Evolutionary conservation across 257 asterid species (phyloP), one percentile per base, ranked within the genome.

Genomic region (Linaria vulgaris): DNA sequence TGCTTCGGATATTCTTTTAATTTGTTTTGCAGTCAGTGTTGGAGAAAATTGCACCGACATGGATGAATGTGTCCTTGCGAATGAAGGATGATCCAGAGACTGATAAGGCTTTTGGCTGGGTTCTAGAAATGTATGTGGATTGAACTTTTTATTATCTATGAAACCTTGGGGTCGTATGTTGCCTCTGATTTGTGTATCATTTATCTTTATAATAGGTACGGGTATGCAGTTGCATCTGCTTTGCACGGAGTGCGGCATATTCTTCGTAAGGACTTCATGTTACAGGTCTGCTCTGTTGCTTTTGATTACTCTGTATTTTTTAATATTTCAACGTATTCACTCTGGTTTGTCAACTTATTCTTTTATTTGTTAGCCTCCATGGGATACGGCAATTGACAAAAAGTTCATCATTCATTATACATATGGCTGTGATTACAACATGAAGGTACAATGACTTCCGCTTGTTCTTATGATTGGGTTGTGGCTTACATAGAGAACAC

Each of bases 21-120:
- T 57, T 16, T 22, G 27, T 68, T 65, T 46, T 75, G 75, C 92
- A 90, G 99, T 73, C 83, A 2, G 65, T 68, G 61, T 69, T 94
- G 84, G 95, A 87, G 82, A 85, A 84, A 82, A 87, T 94, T 64
- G 96, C 96, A 59, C 99, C 99, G 30, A 94, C 97, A 41, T 94
- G 99, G 99, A 84, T 94, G 99, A 90, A 94, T 70, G 84, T 94
- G 53, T 94, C 99, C 69, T 73, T 94, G 85, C 79, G 85, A 63
- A 94, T 94, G 99, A 94, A 94, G 81, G 96, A 90, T 79, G 99
- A 94, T 65, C 83, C 87, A 15, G 99, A 94, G 77, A 84, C 99
- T 24, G 99, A 94, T 74, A 82, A 85, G 71, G 92, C 85, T 49
- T 94, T 94, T 67, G 99, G 99, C 64, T 94, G 99, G 99, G 97